A percentile compares a stretch with the other conserved stretches of the same genome.
Evolutionary conservation across 2,329 filamentous ascomycete genomes (phyloP).

Genomic region (Penicillium sp.): DNA sequence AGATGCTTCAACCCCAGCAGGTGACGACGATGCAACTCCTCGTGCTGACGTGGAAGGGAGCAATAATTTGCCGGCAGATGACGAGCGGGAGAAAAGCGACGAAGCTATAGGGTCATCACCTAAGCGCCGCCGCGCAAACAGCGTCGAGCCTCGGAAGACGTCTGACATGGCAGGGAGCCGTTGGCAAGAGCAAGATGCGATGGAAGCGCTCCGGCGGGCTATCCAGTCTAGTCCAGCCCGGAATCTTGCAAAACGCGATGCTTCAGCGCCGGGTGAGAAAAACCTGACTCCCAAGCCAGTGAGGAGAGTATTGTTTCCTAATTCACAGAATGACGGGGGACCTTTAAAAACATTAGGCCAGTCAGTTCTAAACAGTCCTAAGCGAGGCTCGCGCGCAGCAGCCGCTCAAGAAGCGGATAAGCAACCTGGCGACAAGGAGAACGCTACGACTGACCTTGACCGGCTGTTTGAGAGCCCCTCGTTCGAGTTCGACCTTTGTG

Average conservation of each 20-base stretch:
- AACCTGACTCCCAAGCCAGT: slow-evolving; percentile 62
- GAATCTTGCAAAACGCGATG: slow-evolving; percentile 51
- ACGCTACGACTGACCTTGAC: slow-evolving; percentile 59
- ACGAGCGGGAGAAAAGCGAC: slow-evolving; percentile 38
- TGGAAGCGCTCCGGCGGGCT: slow-evolving; percentile 57
- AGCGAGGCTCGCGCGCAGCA: slow-evolving; percentile 45
- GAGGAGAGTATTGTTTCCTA: slow-evolving; percentile 50
- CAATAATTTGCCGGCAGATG: slow-evolving; percentile 14
- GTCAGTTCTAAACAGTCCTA: slow-evolving; percentile 55
- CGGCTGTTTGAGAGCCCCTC: slow-evolving; percentile 68
- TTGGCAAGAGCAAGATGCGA: slow-evolving; percentile 45
- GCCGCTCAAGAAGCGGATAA: slow-evolving; percentile 43
- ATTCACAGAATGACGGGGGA: slow-evolving; percentile 39
- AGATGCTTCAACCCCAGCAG: slow-evolving; percentile 43
- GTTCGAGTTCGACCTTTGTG: slow-evolving; percentile 59
- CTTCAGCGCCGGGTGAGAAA: slow-evolving; percentile 49
- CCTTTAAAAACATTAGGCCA: slow-evolving; percentile 43
- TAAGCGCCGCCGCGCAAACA: slow-evolving; percentile 53
- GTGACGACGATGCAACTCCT: slow-evolving; percentile 42
- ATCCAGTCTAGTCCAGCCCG: slow-evolving; percentile 67
- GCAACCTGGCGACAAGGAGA: slow-evolving; percentile 61
- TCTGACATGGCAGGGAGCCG: slow-evolving; percentile 37
- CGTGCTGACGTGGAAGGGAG: slow-evolving; percentile 34
- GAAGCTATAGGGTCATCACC: slow-evolving; percentile 38
- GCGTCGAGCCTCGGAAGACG: slow-evolving; percentile 50